A percentile compares a stretch with the other conserved stretches of the same genome.
Evolutionary conservation across 352 stramenopile species (phyloP).

Genomic region (Pythium diclinum): DNA sequence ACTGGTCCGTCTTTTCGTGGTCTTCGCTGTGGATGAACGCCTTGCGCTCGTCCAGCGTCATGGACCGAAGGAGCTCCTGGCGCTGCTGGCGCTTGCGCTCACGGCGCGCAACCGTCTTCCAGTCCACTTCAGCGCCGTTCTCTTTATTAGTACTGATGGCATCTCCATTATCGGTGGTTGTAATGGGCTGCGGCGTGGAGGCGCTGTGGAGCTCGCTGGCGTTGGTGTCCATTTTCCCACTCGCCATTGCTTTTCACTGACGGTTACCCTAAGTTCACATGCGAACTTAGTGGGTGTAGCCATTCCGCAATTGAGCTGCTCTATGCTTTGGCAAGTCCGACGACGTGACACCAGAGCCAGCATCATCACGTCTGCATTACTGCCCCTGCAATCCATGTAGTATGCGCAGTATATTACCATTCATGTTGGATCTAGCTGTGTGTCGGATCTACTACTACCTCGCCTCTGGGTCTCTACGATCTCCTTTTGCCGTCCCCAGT

Average conservation of each 20-base stretch:
- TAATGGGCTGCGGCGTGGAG: background rate
- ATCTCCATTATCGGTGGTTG: background rate
- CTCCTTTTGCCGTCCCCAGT: background rate
- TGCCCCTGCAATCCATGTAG: background rate
- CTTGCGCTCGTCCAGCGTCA: conserved; percentile 58
- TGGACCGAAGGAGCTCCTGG: conserved; percentile 50
- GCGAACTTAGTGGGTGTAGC: conserved; percentile 15
- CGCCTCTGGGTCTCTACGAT: background rate
- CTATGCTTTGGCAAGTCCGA: background rate
- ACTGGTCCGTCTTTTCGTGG: conserved; percentile 30
- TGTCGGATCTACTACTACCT: conserved; percentile 7
- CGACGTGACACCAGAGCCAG: too few species aligned
- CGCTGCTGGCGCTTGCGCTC: conserved; percentile 51
- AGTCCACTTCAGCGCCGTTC: conserved; percentile 9
- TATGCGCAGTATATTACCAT: conserved; percentile 12
- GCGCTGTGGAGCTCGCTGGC: background rate
- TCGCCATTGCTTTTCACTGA: conserved; percentile 9
- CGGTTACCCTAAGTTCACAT: background rate
- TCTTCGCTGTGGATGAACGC: conserved; percentile 46
- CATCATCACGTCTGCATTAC: too few species aligned
- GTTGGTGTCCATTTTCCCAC: conserved; percentile 2
- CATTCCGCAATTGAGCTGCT: conserved; percentile 1
- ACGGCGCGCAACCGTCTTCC: conserved; percentile 19
- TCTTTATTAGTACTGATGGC: background rate
- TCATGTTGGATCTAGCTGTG: conserved; percentile 5